phyloP scores from a whole-genome alignment of 495 filamentous ascomycete species.

The Lepraria neglecta region DNA sequence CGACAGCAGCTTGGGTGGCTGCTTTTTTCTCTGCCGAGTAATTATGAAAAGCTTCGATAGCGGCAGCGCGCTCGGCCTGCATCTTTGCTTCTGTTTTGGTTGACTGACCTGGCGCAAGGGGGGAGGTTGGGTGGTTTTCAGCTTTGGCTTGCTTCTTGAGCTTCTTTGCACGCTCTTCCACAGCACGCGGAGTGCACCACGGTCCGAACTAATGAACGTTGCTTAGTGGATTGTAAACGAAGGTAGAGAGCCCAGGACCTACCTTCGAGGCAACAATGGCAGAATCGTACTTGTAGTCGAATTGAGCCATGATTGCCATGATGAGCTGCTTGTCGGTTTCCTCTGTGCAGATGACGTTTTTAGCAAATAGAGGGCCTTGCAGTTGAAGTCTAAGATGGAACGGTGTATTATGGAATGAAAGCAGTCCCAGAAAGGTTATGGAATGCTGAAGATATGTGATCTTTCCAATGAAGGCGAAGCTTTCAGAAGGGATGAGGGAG shows the following conservation, averaged over 20 bases:
- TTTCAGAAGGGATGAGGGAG: background rate
- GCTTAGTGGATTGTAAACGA: background rate
- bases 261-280: constrained; percentile 6
- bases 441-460: too few species aligned
- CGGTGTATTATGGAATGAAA: too few species aligned
- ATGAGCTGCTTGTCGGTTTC: constrained; percentile 16
- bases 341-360: background rate
- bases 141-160: constrained; percentile 20
- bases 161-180: constrained; percentile 32
- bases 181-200: constrained; percentile 31
- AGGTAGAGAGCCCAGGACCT: background rate
- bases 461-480: too few species aligned
- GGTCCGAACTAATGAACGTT: constrained; percentile 5
- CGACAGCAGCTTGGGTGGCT: background rate
- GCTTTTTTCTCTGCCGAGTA: too few species aligned
- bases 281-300: constrained; percentile 12
- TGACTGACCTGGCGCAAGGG: background rate
- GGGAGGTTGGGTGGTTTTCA: background rate
- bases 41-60: background rate
- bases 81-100: background rate
- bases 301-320: constrained; percentile 11
- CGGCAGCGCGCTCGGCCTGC: background rate
- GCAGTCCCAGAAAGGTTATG: too few species aligned
- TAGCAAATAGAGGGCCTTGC: too few species aligned
- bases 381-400: too few species aligned